Percentiles rank a stretch among this genome's conserved stretches.
Conservation (phyloP, 768 basidiomycete species). For the Kwoniella heveanensis region DNA sequence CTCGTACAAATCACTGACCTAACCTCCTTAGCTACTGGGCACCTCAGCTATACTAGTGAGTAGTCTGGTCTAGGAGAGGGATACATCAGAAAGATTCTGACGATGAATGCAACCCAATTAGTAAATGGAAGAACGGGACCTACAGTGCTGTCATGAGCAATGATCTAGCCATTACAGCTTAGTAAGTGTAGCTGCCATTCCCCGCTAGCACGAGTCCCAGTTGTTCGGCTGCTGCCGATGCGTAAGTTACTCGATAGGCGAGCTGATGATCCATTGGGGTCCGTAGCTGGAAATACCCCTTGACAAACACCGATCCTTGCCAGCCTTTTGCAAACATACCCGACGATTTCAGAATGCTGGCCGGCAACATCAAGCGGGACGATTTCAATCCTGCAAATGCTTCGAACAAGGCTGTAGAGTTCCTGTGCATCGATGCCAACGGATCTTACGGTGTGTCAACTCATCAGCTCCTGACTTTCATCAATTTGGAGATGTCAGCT, state of each 20-base stretch:
- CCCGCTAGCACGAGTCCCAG: not conserved
- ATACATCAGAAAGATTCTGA: too few species aligned
- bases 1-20: too few species aligned
- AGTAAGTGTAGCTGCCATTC: slow-evolving; percentile 19
- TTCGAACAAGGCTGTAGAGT: slow-evolving; percentile 28
- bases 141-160: slow-evolving; percentile 27
- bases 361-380: slow-evolving; percentile 28
- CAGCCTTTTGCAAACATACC: slow-evolving; percentile 29
- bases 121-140: slow-evolving; percentile 35
- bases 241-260: too few species aligned
- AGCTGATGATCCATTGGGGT: too few species aligned
- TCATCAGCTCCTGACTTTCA: not conserved
- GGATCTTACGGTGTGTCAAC: slow-evolving; percentile 28
- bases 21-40: slow-evolving; percentile 43
- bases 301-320: slow-evolving; percentile 9
- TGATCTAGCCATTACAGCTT: slow-evolving; percentile 21
- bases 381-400: slow-evolving; percentile 15
- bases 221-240: too few species aligned
- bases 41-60: slow-evolving; percentile 37
- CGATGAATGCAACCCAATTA: too few species aligned
- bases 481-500: too few species aligned
- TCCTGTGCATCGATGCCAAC: slow-evolving; percentile 27
- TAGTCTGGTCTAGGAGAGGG: too few species aligned
- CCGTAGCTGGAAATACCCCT: slow-evolving; percentile 21
- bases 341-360: slow-evolving; percentile 40